A percentile compares a stretch with the other conserved stretches of the same genome.
Evolutionary conservation across 192 early-diverging fungal genomes (phyloP).

Genomic region (Bifiguratus adelaidae): DNA sequence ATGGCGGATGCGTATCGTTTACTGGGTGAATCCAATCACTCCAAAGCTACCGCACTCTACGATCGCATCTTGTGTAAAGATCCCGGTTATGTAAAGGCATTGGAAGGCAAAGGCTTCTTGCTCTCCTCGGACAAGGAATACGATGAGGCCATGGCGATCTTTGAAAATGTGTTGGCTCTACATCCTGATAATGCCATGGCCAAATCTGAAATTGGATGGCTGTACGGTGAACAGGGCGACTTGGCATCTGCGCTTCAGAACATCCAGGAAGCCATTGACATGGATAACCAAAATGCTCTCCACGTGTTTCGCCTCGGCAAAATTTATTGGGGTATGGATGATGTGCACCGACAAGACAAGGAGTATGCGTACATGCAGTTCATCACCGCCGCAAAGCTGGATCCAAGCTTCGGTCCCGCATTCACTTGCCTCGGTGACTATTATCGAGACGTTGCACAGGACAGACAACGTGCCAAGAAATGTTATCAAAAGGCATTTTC

Average conservation of each 20-base stretch:
- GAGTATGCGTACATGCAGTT: slow-evolving; percentile 55
- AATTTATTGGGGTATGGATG: slow-evolving; percentile 69
- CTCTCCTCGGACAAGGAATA: slow-evolving; percentile 32
- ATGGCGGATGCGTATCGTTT: neutral
- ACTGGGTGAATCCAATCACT: slow-evolving; percentile 8
- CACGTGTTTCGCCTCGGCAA: slow-evolving; percentile 58
- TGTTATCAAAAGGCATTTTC: slow-evolving; percentile 78
- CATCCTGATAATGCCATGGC: slow-evolving; percentile 33
- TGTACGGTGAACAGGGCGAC: slow-evolving; percentile 38
- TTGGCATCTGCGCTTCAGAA: slow-evolving; percentile 37
- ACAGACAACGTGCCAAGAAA: slow-evolving; percentile 57
- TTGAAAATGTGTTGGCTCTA: slow-evolving; percentile 37
- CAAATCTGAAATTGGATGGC: slow-evolving; percentile 62
- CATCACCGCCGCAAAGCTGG: slow-evolving; percentile 58
- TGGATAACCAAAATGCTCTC: slow-evolving; percentile 29
- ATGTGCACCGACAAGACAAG: slow-evolving; percentile 48
- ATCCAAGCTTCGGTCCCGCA: slow-evolving; percentile 44
- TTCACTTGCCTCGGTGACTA: slow-evolving; percentile 80
- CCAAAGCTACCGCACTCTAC: neutral
- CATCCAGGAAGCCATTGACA: slow-evolving; percentile 38
- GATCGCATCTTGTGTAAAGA: neutral
- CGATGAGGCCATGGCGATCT: slow-evolving; percentile 43
- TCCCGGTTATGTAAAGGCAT: neutral
- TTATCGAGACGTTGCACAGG: slow-evolving; percentile 57
- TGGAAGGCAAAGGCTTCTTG: slow-evolving; percentile 39